These are phyloP conservation scores for Gossypium bickii DNA, from an alignment of 345 rosid species.

Conservation along the genomic window DNA sequence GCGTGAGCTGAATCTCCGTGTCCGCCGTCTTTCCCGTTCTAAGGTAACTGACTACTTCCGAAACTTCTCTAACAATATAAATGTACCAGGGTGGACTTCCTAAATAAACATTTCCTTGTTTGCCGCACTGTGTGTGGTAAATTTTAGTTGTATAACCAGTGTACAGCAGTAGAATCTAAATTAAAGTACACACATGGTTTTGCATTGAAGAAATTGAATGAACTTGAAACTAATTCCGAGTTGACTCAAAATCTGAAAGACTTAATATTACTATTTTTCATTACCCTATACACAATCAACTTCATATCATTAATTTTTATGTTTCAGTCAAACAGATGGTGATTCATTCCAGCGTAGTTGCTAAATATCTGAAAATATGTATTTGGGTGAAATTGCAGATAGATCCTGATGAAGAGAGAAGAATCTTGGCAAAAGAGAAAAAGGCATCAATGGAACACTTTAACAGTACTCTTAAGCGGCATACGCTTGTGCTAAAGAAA, in stretches of 20 bases:
- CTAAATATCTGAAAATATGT: neutral
- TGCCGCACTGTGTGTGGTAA: neutral
- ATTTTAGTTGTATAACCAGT: neutral
- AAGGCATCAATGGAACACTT: constrained; percentile 69
- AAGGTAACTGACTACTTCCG: constrained; percentile 43
- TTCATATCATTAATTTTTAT: neutral
- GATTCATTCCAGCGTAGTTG: neutral
- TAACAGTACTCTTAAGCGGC: constrained; percentile 64
- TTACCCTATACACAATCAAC: neutral
- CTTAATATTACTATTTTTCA: neutral
- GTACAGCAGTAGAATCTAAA: neutral
- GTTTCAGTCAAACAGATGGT: neutral
- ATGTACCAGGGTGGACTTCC: constrained; percentile 2
- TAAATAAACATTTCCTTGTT: neutral
- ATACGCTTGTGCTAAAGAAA: constrained; percentile 74
- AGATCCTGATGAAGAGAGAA: constrained; percentile 91
- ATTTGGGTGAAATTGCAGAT: constrained; percentile 35
- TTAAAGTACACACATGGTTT: constrained; percentile 1
- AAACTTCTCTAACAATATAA: constrained; percentile 3
- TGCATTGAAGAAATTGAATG: neutral
- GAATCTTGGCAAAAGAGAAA: constrained; percentile 67
- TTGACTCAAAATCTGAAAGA: neutral
- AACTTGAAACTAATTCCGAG: neutral
- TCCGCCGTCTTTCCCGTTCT: constrained; percentile 78
- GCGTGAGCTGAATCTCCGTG: constrained; percentile 75